These are phyloP conservation scores for Adenanthera pavonina DNA, from an alignment of 306 rosid genomes.

Conservation along the genomic window DNA sequence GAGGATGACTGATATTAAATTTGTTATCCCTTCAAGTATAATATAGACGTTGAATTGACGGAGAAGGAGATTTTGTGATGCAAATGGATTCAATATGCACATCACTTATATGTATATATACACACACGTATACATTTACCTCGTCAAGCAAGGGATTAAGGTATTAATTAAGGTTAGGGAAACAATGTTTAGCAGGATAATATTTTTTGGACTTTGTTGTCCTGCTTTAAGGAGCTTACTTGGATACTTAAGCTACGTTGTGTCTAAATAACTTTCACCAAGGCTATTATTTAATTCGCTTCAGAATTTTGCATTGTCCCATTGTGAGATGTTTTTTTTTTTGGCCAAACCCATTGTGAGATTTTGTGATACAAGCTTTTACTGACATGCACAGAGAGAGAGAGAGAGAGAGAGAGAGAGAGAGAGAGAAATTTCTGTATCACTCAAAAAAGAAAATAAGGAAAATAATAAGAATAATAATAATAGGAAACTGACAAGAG, in stretches of 20 bases:
- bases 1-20: too few species aligned
- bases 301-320: slow-evolving; percentile 33
- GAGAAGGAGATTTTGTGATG: not conserved
- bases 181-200: not conserved
- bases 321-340: too few species aligned
- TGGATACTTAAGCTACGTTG: slow-evolving; percentile 38
- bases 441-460: not conserved
- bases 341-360: slow-evolving; percentile 41
- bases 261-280: not conserved
- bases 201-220: not conserved
- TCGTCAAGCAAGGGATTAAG: slow-evolving; percentile 1
- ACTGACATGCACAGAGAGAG: slow-evolving; percentile 23
- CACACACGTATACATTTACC: not conserved
- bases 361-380: slow-evolving; percentile 45
- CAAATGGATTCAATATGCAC: not conserved
- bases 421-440: slow-evolving; percentile 25
- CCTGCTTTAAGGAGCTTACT: slow-evolving; percentile 17
- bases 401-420: slow-evolving; percentile 18
- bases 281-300: slow-evolving; percentile 26
- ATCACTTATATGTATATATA: not conserved
- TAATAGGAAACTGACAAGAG: slow-evolving; percentile 42
- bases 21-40: too few species aligned
- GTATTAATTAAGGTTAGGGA: not conserved
- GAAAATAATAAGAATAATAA: not conserved
- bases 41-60: not conserved